Conservation (phyloP, 2,329 filamentous ascomycete genomes). For the Talaromyces amestolkiae region DNA sequence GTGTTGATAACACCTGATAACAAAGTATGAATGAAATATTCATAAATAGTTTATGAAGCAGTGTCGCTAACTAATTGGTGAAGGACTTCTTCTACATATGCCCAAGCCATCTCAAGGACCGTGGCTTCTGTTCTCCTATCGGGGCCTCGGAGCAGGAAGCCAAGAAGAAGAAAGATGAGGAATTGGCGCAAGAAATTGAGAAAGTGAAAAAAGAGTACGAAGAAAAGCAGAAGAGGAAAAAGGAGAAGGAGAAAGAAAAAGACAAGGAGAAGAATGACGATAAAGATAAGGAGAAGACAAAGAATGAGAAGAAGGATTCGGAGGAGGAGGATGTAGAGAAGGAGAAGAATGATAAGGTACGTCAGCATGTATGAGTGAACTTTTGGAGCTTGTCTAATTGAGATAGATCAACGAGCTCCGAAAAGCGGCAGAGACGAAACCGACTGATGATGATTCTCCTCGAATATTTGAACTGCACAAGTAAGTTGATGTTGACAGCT, state of each 20-base stretch:
- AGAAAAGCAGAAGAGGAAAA: slow-evolving; percentile 71
- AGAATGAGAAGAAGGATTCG: slow-evolving; percentile 35
- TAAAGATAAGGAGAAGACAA: slow-evolving; percentile 42
- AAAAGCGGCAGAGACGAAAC: slow-evolving; percentile 39
- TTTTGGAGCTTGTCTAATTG: neutral
- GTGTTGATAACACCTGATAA: slow-evolving; percentile 87
- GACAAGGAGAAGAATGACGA: slow-evolving; percentile 46
- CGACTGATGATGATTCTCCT: slow-evolving; percentile 61
- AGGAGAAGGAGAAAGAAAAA: slow-evolving; percentile 57
- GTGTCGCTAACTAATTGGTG: neutral
- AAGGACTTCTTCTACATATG: slow-evolving; percentile 81
- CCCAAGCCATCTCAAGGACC: slow-evolving; percentile 75
- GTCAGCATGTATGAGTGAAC: neutral
- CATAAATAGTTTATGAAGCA: neutral
- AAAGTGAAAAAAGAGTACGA: slow-evolving; percentile 59
- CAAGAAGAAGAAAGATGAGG: slow-evolving; percentile 44
- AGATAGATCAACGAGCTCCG: slow-evolving; percentile 35
- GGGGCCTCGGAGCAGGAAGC: slow-evolving; percentile 45
- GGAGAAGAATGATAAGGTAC: slow-evolving; percentile 56
- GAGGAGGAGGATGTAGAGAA: slow-evolving; percentile 35
- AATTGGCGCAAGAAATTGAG: slow-evolving; percentile 47
- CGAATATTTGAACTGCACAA: slow-evolving; percentile 81
- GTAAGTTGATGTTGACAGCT: slow-evolving; percentile 44
- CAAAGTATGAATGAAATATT: slow-evolving; percentile 59
- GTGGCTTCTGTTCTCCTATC: slow-evolving; percentile 68